phyloP scores from a whole-genome alignment of 2,329 filamentous ascomycete species.

The Simplicillium sp. region DNA sequence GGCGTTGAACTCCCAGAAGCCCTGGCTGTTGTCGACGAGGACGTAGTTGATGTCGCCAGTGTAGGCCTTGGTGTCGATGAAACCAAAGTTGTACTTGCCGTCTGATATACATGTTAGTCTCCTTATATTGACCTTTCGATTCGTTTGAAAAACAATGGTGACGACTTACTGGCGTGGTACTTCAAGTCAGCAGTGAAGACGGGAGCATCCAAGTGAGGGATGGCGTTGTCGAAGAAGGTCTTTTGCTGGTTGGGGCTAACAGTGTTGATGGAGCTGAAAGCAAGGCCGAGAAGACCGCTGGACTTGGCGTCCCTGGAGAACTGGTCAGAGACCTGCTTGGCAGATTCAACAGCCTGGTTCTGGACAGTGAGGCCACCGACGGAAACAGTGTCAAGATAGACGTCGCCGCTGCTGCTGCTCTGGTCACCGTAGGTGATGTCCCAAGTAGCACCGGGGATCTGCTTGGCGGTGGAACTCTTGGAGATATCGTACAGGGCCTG shows the following conservation, averaged over 20 bases:
- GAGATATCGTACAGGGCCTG: slow-evolving; percentile 28
- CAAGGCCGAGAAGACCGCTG: slow-evolving; percentile 29
- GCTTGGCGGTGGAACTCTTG: slow-evolving; percentile 25
- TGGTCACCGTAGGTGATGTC: slow-evolving; percentile 33
- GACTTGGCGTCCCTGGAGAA: slow-evolving; percentile 29
- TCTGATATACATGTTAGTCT: slow-evolving; percentile 8
- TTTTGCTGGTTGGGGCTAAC: slow-evolving; percentile 14
- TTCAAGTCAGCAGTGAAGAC: slow-evolving; percentile 4
- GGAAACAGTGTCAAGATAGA: slow-evolving; percentile 31
- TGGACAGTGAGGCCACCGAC: slow-evolving; percentile 29
- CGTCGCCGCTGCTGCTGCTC: slow-evolving; percentile 29
- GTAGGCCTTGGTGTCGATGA: slow-evolving; percentile 47
- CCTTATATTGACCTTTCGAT: too few relatives aligned
- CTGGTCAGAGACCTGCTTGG: slow-evolving; percentile 27
- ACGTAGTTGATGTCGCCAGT: slow-evolving; percentile 48
- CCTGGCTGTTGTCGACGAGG: slow-evolving; percentile 41
- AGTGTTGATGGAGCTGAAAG: slow-evolving; percentile 13
- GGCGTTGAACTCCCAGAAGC: slow-evolving; percentile 50
- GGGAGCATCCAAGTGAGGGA: neutral
- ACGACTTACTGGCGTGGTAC: too few relatives aligned
- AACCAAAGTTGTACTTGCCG: slow-evolving; percentile 25
- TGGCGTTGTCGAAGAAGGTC: slow-evolving; percentile 23
- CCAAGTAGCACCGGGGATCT: slow-evolving; percentile 27
- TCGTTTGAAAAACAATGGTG: too few relatives aligned
- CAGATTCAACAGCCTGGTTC: slow-evolving; percentile 32